These are phyloP conservation scores for Solanum rostratum DNA, from an alignment of 257 asterid species.

Conservation along the genomic window DNA sequence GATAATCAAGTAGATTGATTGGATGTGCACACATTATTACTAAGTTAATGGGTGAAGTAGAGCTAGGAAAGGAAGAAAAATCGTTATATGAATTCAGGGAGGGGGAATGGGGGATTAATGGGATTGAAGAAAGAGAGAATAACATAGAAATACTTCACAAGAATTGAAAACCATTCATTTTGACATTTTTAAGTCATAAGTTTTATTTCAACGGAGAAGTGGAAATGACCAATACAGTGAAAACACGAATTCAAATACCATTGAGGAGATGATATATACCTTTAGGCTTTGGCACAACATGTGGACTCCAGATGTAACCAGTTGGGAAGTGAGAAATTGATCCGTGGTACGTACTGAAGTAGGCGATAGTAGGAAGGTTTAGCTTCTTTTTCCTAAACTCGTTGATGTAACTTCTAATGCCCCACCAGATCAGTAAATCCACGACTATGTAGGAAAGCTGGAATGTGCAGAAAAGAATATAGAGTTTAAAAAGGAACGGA, in stretches of 20 bases:
- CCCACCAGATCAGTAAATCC: slow-evolving; percentile 99
- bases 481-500: background rate
- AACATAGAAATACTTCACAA: background rate
- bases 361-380: slow-evolving; percentile 88
- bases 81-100: background rate
- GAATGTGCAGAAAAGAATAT: slow-evolving; percentile 8
- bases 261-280: slow-evolving; percentile 30
- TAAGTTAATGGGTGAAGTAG: background rate
- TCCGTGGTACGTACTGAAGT: slow-evolving; percentile 88
- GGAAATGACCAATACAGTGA: background rate
- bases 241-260: background rate
- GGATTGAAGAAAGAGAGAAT: background rate
- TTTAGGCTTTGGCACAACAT: slow-evolving; percentile 85
- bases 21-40: background rate
- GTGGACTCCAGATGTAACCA: slow-evolving; percentile 98
- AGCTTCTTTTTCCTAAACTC: slow-evolving; percentile 87
- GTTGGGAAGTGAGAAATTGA: slow-evolving; percentile 98
- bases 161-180: background rate
- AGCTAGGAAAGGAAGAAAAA: background rate
- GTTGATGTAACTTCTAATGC: slow-evolving; percentile 81
- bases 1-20: background rate
- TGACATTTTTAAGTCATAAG: background rate
- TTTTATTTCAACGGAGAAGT: background rate
- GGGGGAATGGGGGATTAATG: background rate
- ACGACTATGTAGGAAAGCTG: slow-evolving; percentile 92